Conservation (phyloP, 257 asterid genomes). For the Datura wrightii region DNA sequence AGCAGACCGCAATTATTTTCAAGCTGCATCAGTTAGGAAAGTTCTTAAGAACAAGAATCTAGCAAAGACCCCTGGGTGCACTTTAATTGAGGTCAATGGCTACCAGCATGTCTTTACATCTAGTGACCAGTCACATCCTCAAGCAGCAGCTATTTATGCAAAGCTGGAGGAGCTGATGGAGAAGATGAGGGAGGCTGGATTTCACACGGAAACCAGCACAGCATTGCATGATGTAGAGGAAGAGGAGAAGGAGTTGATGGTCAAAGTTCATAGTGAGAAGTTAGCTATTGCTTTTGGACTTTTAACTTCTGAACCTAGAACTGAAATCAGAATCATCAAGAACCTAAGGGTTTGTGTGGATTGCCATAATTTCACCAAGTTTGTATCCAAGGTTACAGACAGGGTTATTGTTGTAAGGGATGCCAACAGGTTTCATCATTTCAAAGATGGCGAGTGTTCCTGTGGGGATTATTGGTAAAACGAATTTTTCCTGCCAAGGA, state of each 20-base stretch:
- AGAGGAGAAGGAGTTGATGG: slow-evolving; percentile 89
- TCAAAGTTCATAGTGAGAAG: slow-evolving; percentile 87
- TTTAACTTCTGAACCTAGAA: slow-evolving; percentile 60
- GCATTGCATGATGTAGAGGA: slow-evolving; percentile 94
- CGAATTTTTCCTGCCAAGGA: background rate
- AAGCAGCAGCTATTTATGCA: slow-evolving; percentile 45
- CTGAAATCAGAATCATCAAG: slow-evolving; percentile 80
- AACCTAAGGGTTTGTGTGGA: slow-evolving; percentile 90
- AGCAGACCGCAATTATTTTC: slow-evolving; percentile 63
- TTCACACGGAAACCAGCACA: slow-evolving; percentile 63
- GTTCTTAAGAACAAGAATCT: slow-evolving; percentile 62
- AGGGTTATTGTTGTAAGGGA: slow-evolving; percentile 79
- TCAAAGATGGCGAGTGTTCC: slow-evolving; percentile 75
- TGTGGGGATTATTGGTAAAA: slow-evolving; percentile 88
- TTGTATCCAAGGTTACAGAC: slow-evolving; percentile 65
- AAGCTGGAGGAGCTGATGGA: slow-evolving; percentile 57
- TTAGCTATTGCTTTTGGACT: slow-evolving; percentile 86
- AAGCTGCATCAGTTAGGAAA: slow-evolving; percentile 79
- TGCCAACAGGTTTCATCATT: slow-evolving; percentile 92
- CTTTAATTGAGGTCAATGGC: slow-evolving; percentile 78
- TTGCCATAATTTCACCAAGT: slow-evolving; percentile 87
- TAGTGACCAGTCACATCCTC: slow-evolving; percentile 68
- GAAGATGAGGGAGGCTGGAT: slow-evolving; percentile 79
- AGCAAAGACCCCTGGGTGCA: slow-evolving; percentile 77
- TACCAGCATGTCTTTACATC: slow-evolving; percentile 70